Conservation (phyloP, 1,284 basidiomycete species). For the Ganoderma multipileum region DNA sequence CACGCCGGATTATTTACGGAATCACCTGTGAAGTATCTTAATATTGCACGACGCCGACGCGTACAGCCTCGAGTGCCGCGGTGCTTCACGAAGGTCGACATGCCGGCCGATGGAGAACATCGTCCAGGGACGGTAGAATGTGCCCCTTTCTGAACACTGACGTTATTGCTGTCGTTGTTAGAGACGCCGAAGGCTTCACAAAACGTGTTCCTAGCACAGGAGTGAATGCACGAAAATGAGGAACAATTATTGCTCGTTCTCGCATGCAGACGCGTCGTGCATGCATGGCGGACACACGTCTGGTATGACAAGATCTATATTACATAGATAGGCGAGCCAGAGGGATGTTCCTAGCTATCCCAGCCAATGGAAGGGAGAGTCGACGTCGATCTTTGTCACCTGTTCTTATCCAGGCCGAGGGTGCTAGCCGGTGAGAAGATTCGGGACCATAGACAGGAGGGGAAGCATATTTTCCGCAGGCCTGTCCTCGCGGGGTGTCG, state of each 20-base stretch:
- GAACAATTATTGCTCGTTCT: background rate
- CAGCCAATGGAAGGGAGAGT: constrained; percentile 3
- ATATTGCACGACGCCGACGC: constrained; percentile 3
- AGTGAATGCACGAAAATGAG: background rate
- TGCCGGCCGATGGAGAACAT: constrained; percentile 18
- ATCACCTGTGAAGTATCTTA: background rate
- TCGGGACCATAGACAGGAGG: constrained; percentile 1
- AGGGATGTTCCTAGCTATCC: background rate
- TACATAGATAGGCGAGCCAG: background rate
- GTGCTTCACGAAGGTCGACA: constrained; percentile 18
- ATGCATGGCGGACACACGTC: background rate
- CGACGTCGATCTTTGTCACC: background rate
- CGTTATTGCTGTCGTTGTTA: background rate
- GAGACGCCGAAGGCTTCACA: too few species aligned
- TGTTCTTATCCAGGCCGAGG: background rate
- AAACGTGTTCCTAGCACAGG: background rate
- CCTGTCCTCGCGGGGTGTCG: background rate
- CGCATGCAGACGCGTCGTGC: background rate
- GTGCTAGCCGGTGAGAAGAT: constrained; percentile 6
- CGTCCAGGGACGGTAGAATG: constrained; percentile 17
- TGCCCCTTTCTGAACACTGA: background rate
- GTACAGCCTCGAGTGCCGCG: constrained; percentile 6
- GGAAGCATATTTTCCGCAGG: background rate
- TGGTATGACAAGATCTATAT: constrained; percentile 11
- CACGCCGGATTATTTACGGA: background rate